phyloP scores from a whole-genome alignment of 164 flowering plant genomes.

The Umbilicus rupestris region DNA sequence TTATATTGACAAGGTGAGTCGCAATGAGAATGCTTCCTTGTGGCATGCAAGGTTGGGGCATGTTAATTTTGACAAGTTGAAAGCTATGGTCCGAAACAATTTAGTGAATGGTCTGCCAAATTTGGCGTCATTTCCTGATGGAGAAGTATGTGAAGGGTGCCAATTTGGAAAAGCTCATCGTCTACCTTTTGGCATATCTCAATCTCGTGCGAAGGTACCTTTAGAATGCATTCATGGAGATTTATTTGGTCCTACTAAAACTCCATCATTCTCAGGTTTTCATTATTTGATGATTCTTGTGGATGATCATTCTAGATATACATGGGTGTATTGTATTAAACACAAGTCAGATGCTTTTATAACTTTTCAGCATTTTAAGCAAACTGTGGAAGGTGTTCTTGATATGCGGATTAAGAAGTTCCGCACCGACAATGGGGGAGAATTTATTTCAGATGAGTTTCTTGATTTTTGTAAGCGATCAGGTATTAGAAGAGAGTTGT shows the following conservation, averaged over 20 bases:
- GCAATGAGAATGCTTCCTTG: too few species aligned
- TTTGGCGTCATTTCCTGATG: neutral
- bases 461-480: conserved; percentile 12
- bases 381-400: conserved; percentile 16
- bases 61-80: too few species aligned
- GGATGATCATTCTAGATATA: too few species aligned
- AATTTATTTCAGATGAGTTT: too few species aligned
- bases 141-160: conserved; percentile 3
- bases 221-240: conserved; percentile 8
- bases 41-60: too few species aligned
- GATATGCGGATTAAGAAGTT: conserved; percentile 9
- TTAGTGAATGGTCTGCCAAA: conserved; percentile 4
- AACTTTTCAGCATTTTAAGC: too few species aligned
- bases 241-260: conserved; percentile 6
- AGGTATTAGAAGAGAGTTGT: conserved; percentile 9
- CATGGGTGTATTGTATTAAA: too few species aligned
- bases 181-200: conserved; percentile 15
- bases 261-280: too few species aligned
- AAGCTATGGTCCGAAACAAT: neutral
- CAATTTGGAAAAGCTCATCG: conserved; percentile 18
- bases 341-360: too few species aligned
- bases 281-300: too few species aligned
- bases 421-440: conserved; percentile 14
- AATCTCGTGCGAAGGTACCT: conserved; percentile 15
- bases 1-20: too few species aligned